Evolutionary conservation across 495 filamentous ascomycete genomes (phyloP).

Genomic region (Letharia lupina): DNA sequence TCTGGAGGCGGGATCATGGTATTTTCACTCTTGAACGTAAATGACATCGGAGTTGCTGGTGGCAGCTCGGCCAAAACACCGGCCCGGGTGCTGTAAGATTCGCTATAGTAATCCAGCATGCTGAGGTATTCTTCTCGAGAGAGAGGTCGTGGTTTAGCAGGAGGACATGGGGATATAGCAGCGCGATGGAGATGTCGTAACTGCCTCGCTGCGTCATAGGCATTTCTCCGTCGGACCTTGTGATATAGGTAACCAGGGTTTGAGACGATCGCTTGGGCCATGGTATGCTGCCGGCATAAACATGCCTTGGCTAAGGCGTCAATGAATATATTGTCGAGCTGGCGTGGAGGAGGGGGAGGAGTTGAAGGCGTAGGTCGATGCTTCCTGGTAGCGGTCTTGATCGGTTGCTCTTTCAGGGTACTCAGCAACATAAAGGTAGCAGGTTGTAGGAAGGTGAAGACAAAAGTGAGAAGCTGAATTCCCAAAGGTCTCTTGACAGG

Average conservation of each 20-base stretch:
- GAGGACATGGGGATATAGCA: constrained; percentile 1
- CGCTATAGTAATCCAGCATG: constrained; percentile 25
- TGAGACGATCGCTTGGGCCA: not conserved
- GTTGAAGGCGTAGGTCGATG: constrained; percentile 32
- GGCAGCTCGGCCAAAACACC: not conserved
- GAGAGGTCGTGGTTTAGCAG: not conserved
- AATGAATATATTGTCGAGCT: constrained; percentile 53
- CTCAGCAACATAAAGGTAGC: constrained; percentile 8
- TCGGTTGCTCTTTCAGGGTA: constrained; percentile 17
- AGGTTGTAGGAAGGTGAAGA: constrained; percentile 31
- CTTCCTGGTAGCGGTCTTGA: constrained; percentile 26
- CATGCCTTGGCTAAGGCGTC: constrained; percentile 55
- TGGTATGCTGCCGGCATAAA: constrained; percentile 49
- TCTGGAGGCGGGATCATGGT: not conserved
- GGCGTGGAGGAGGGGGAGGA: constrained; percentile 30
- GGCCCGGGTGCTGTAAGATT: constrained; percentile 15
- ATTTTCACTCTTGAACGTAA: not conserved
- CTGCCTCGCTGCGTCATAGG: constrained; percentile 7
- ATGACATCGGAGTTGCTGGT: not conserved
- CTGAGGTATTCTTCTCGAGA: constrained; percentile 23
- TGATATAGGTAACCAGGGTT: constrained; percentile 13
- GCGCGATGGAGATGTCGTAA: constrained; percentile 9
- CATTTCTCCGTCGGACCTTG: constrained; percentile 16
- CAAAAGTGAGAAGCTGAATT: constrained; percentile 33
- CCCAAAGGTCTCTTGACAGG: constrained; percentile 40